Base-by-base conservation (phyloP, 345 rosid species). In the Mercurialis annua region DNA sequence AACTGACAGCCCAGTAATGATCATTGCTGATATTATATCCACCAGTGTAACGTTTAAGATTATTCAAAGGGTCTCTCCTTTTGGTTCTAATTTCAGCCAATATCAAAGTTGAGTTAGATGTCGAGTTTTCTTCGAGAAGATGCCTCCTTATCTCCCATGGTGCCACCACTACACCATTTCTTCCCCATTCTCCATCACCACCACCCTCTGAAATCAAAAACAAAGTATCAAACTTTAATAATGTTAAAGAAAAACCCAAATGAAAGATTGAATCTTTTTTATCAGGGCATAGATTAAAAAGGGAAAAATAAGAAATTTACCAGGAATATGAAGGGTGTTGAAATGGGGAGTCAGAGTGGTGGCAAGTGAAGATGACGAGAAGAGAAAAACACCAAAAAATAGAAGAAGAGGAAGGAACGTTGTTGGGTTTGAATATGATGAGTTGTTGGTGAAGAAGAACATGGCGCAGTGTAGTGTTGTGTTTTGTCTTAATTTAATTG, bases 1-100 rank as follows among this genome's bases (percentile, higher is more conserved):
- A 66, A 86, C 99, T 83, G 80, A 94, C 99, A 79, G 92, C 85
- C 96, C 88, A 89, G 71, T 94, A 94, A 74, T 92, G 84, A 6
- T 59, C 0, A 60, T 77, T 82, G 85, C 93, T 92, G 74, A 94
- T 92, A 73, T 94, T 92, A 89, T 89, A 94, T 55, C 99, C 99
- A 67, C 96, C 92, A 42, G 80, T 75, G 72, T 94, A 89, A 53
- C 58, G 66, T 12, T 86, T 77, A 43, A 85, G 85, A 71, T 79
- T 6, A 40, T 88, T 67, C 27, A 71, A 46, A 68, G 97, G 97
- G 66, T 94, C 93, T 77, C 53, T 65, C 34, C 76, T 72, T 20
- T 40, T 42, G 2, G 76, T 72, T 72, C 65, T 65, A 8, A 58
- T 40, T 43, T 43, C 76, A 65, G 70, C 76, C 52, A 72, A 31